A percentile compares a stretch with the other conserved stretches of the same genome.
Evolutionary conservation across 2,329 filamentous ascomycete genomes (phyloP).

Genomic region (Neonectria neomacrospora): DNA sequence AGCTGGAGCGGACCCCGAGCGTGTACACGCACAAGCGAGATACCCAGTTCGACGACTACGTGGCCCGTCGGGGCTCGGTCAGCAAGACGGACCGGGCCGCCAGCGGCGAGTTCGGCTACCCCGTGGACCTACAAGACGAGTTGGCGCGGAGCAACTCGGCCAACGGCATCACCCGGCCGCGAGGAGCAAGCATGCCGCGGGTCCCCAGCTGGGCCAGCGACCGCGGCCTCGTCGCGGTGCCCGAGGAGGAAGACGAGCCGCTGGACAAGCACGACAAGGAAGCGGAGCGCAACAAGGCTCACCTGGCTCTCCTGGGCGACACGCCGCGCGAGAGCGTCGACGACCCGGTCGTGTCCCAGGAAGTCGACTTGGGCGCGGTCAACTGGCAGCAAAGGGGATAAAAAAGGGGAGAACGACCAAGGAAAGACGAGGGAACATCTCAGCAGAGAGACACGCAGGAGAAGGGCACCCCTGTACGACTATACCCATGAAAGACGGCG

Average conservation of each 20-base stretch:
- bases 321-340: constrained; percentile 40
- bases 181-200: constrained; percentile 45
- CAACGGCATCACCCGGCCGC: constrained; percentile 34
- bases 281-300: constrained; percentile 37
- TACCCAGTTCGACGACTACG: constrained; percentile 60
- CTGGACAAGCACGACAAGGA: constrained; percentile 28
- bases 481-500: constrained; percentile 43
- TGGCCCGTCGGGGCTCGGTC: constrained; percentile 49
- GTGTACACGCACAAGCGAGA: constrained; percentile 59
- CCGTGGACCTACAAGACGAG: constrained; percentile 10
- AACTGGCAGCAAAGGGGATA: constrained; percentile 37
- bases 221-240: constrained; percentile 51
- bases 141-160: constrained; percentile 13
- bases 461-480: constrained; percentile 34
- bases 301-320: constrained; percentile 46
- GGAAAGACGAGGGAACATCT: not conserved
- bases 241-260: constrained; percentile 52
- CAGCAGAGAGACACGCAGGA: constrained; percentile 20
- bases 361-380: constrained; percentile 43
- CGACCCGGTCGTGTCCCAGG: constrained; percentile 36
- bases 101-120: constrained; percentile 49
- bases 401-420: constrained; percentile 6
- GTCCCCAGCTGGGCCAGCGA: constrained; percentile 52
- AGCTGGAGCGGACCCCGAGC: constrained; percentile 40
- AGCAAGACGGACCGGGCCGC: constrained; percentile 40